phyloP scores from a whole-genome alignment of 2,329 filamentous ascomycete species.

The Metarhizium guizhouense region DNA sequence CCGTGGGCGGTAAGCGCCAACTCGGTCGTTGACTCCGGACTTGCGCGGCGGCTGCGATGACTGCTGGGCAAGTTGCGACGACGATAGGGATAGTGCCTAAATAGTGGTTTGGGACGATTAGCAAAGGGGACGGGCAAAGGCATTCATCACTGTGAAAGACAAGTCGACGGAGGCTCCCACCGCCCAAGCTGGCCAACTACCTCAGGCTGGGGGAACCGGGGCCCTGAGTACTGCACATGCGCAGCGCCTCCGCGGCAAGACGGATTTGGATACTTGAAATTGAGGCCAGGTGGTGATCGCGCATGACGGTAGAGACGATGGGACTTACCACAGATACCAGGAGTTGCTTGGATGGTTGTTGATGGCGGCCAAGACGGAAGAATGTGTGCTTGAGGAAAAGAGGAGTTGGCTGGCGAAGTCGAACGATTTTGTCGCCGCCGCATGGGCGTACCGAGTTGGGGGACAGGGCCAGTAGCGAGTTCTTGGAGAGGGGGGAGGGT shows the following conservation, averaged over 20 bases:
- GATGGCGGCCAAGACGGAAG: conserved; percentile 25
- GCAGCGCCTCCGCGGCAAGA: conserved; percentile 12
- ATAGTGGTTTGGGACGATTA: neutral
- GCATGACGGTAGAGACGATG: conserved; percentile 22
- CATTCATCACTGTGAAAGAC: conserved; percentile 1
- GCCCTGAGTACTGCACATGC: neutral
- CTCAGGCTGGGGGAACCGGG: neutral
- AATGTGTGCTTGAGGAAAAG: conserved; percentile 35
- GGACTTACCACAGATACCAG: conserved; percentile 28
- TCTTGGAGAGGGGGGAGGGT: neutral
- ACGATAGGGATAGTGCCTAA: neutral
- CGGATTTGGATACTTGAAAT: conserved; percentile 16
- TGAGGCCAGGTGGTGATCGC: conserved; percentile 24
- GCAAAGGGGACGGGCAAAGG: neutral
- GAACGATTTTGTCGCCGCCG: conserved; percentile 30
- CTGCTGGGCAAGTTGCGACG: conserved; percentile 5
- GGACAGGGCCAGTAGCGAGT: neutral
- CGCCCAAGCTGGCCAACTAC: conserved; percentile 1
- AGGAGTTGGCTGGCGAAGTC: conserved; percentile 29
- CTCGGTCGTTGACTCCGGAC: conserved; percentile 17
- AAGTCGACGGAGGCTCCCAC: neutral
- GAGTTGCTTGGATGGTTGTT: conserved; percentile 24
- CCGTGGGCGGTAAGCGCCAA: conserved; percentile 26
- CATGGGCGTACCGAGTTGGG: neutral
- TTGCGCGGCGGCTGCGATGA: conserved; percentile 22